A percentile compares a stretch with the other conserved stretches of the same genome.
Evolutionary conservation across 139 green algal genomes (phyloP).

Genomic region (Haematococcus sp.): DNA sequence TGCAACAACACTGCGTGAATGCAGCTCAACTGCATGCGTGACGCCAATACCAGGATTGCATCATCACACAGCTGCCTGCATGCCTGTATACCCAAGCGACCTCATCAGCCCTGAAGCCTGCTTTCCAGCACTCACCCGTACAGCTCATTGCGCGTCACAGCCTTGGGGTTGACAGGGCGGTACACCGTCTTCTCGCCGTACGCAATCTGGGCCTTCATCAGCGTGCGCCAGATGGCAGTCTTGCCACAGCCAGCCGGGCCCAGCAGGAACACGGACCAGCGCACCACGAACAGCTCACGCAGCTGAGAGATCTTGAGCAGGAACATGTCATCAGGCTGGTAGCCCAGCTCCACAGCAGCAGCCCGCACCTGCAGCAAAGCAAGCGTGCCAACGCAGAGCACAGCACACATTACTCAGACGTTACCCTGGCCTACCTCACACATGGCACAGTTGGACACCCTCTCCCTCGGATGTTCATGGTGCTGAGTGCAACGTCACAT

Average conservation of each 20-base stretch:
- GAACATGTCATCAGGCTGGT: constrained; percentile 87
- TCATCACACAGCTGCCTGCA: too few relatives aligned
- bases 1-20: too few relatives aligned
- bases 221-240: constrained; percentile 87
- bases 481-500: neutral
- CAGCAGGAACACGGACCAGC: constrained; percentile 93
- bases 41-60: too few relatives aligned
- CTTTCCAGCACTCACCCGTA: constrained; percentile 70
- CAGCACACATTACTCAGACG: too few relatives aligned
- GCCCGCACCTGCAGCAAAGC: constrained; percentile 46
- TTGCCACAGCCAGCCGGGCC: constrained; percentile 89
- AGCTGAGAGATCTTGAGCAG: constrained; percentile 88
- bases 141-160: constrained; percentile 90
- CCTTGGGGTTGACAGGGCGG: constrained; percentile 86
- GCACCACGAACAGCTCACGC: constrained; percentile 78
- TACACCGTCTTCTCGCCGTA: constrained; percentile 47
- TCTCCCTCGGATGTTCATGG: neutral
- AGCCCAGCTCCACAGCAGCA: constrained; percentile 74
- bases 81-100: too few relatives aligned
- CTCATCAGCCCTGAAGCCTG: too few relatives aligned
- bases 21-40: too few relatives aligned
- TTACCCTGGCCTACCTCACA: neutral
- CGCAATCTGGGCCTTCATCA: constrained; percentile 76
- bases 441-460: too few relatives aligned
- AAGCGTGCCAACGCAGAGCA: neutral